phyloP scores from a whole-genome alignment of 192 early-diverging fungal genomes.

The Coemansia sp. region DNA sequence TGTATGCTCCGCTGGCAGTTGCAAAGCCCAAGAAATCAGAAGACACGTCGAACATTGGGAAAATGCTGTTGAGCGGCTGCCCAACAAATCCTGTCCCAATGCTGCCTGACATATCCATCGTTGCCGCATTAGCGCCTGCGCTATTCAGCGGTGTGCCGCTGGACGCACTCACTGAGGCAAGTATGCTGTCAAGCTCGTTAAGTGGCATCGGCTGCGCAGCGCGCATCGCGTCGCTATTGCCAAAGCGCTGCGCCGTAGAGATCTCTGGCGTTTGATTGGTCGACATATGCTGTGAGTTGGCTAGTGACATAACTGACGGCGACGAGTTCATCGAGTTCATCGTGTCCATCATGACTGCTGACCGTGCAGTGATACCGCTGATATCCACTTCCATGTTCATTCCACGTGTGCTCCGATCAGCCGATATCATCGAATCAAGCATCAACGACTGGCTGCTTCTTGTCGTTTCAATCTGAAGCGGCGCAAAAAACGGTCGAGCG shows the following conservation, averaged over 20 bases:
- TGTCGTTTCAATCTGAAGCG: background rate
- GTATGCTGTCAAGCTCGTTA: conserved; percentile 15
- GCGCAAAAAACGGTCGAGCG: conserved; percentile 8
- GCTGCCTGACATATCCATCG: background rate
- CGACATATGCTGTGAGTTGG: conserved; percentile 25
- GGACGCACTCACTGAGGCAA: conserved; percentile 16
- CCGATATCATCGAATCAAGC: background rate
- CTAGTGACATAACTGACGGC: conserved; percentile 25
- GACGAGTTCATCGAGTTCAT: conserved; percentile 32
- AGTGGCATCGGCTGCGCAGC: conserved; percentile 3
- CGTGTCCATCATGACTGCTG: conserved; percentile 9
- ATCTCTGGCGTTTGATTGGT: conserved; percentile 27
- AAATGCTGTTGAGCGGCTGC: background rate
- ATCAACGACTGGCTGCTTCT: background rate
- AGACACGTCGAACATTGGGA: conserved; percentile 1
- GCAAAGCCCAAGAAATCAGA: background rate
- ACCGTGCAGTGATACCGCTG: background rate
- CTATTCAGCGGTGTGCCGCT: background rate
- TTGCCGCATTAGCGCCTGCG: background rate
- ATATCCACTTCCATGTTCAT: conserved; percentile 9
- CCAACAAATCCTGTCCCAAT: background rate
- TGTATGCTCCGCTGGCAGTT: background rate
- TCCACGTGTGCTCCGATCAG: background rate
- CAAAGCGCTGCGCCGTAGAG: conserved; percentile 1
- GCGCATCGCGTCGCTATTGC: background rate